phyloP scores from a whole-genome alignment of 2,329 filamentous ascomycete species.

The Tolypocladium ovalisporum region DNA sequence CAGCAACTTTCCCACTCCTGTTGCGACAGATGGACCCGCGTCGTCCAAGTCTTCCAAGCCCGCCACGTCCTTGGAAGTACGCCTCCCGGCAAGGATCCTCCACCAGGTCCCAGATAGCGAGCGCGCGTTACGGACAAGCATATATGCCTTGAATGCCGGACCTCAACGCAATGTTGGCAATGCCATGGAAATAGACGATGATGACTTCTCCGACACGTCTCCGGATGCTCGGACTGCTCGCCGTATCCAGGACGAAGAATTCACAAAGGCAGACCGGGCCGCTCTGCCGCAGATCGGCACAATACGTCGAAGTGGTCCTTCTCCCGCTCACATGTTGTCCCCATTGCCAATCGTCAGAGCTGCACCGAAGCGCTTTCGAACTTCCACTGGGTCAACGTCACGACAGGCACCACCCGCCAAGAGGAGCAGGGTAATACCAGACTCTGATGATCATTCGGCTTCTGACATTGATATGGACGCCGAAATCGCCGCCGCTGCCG shows the following conservation, averaged over 20 bases:
- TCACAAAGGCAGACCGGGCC: conserved; percentile 6
- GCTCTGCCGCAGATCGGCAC: conserved; percentile 2
- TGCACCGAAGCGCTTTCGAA: conserved; percentile 14
- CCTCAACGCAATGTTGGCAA: conserved; percentile 29
- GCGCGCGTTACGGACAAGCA: conserved; percentile 26
- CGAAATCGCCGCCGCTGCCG: conserved; percentile 16
- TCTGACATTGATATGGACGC: conserved; percentile 19
- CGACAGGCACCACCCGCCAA: conserved; percentile 15
- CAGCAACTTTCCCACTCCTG: conserved; percentile 24
- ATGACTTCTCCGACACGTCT: conserved; percentile 12
- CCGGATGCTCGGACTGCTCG: conserved; percentile 20
- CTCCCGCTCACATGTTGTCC: conserved; percentile 1
- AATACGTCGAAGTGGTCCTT: background rate
- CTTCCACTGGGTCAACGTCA: conserved; percentile 8
- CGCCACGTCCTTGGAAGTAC: conserved; percentile 16
- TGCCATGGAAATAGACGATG: conserved; percentile 29
- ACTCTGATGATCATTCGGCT: conserved; percentile 14
- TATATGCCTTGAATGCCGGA: conserved; percentile 35
- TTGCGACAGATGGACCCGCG: conserved; percentile 9
- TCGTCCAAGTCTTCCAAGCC: conserved; percentile 1
- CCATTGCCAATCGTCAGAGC: conserved; percentile 4
- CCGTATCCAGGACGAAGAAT: conserved; percentile 22
- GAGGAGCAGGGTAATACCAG: conserved; percentile 15
- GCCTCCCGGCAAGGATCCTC: conserved; percentile 11
- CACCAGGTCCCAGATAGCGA: conserved; percentile 13